Percentiles rank a stretch among this genome's conserved stretches.
These are phyloP conservation scores for Geranium rotundifolium DNA, from an alignment of 345 rosid genomes.

Conservation along the genomic window DNA sequence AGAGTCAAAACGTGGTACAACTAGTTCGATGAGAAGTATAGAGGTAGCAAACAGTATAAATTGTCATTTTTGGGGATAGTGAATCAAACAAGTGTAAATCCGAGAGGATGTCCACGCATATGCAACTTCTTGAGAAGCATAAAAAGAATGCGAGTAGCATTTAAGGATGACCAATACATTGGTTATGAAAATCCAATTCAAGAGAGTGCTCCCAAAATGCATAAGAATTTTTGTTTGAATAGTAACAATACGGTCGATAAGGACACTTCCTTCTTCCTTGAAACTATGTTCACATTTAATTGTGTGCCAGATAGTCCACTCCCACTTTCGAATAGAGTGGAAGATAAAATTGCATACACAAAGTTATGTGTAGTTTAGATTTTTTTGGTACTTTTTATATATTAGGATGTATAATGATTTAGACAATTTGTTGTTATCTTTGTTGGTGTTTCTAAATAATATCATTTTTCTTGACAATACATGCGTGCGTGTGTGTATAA, in stretches of 20 bases:
- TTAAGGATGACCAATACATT: conserved; percentile 29
- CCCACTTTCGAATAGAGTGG: conserved; percentile 25
- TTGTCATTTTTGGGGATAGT: conserved; percentile 40
- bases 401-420: too few relatives aligned
- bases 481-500: too few relatives aligned
- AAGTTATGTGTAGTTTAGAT: too few relatives aligned
- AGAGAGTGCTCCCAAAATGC: conserved; percentile 24
- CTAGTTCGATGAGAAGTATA: conserved; percentile 59
- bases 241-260: conserved; percentile 35
- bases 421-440: too few relatives aligned
- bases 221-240: conserved; percentile 34
- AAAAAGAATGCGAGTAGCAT: conserved; percentile 63
- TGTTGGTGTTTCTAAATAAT: too few relatives aligned
- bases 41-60: conserved; percentile 39
- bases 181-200: conserved; percentile 19
- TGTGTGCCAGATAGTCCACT: conserved; percentile 79
- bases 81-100: conserved; percentile 66
- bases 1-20: conserved; percentile 66
- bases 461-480: too few relatives aligned
- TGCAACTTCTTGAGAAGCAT: conserved; percentile 43
- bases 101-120: conserved; percentile 61
- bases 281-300: conserved; percentile 61
- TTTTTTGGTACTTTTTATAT: too few relatives aligned
- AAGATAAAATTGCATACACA: too few relatives aligned
- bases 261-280: conserved; percentile 58